Percentiles rank a stretch among this genome's conserved stretches.
phyloP scores from a whole-genome alignment of 1,284 basidiomycete species.

The Ganoderma boninense region DNA sequence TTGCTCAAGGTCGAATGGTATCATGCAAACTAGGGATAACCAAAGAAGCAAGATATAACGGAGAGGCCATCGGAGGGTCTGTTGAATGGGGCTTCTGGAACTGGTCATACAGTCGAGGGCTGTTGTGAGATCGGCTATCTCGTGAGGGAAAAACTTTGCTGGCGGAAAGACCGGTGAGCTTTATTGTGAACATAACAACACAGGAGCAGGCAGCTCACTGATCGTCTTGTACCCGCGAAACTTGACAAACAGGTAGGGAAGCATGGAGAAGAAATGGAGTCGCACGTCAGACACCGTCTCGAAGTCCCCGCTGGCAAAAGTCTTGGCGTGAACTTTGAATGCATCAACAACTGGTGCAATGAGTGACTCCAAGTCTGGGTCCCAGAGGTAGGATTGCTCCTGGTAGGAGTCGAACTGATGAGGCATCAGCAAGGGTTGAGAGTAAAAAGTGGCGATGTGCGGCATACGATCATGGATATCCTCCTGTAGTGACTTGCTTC shows the following conservation, averaged over 20 bases:
- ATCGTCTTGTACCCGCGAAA: slow-evolving; percentile 93
- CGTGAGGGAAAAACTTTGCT: slow-evolving; percentile 94
- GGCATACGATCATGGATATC: slow-evolving; percentile 54
- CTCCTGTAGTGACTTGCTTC: slow-evolving; percentile 50
- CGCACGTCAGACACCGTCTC: slow-evolving; percentile 49
- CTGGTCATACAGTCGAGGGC: slow-evolving; percentile 74
- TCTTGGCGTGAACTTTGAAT: slow-evolving; percentile 68
- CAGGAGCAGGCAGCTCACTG: slow-evolving; percentile 60
- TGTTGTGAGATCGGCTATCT: slow-evolving; percentile 82
- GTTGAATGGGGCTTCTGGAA: slow-evolving; percentile 54
- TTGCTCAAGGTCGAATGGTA: slow-evolving; percentile 91
- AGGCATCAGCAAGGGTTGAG: neutral
- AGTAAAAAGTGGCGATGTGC: slow-evolving; percentile 13
- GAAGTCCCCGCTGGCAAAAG: slow-evolving; percentile 47
- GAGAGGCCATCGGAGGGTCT: slow-evolving; percentile 74
- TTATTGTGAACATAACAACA: neutral
- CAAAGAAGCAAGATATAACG: slow-evolving; percentile 90
- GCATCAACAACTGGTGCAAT: slow-evolving; percentile 79
- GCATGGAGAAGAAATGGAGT: slow-evolving; percentile 62
- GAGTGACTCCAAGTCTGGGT: slow-evolving; percentile 91
- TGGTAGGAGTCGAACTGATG: slow-evolving; percentile 89
- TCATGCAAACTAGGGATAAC: slow-evolving; percentile 93
- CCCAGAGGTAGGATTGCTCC: slow-evolving; percentile 94
- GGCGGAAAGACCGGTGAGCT: slow-evolving; percentile 12
- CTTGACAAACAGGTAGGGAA: slow-evolving; percentile 90